These are phyloP conservation scores for Obelidium mucronatum DNA, from an alignment of 192 early-diverging fungal species.

Conservation along the genomic window DNA sequence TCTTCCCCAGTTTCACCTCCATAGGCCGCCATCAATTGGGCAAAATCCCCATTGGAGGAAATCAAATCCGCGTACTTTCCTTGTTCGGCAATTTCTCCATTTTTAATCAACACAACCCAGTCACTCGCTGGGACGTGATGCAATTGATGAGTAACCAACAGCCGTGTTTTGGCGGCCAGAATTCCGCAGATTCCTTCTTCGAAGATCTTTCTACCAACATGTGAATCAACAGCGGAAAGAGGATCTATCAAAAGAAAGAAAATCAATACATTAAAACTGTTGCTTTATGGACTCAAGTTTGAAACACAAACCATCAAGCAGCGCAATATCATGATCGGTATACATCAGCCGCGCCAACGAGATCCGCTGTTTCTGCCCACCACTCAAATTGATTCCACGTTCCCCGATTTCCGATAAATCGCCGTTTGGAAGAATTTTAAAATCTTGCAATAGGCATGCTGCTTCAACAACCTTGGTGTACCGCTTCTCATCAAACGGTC, in stretches of 20 bases:
- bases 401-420: conserved; percentile 48
- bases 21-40: conserved; percentile 42
- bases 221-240: conserved; percentile 70
- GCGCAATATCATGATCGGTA: conserved; percentile 67
- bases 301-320: conserved; percentile 68
- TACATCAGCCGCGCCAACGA: conserved; percentile 61
- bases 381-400: conserved; percentile 65
- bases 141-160: conserved; percentile 75
- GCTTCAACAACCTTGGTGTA: conserved; percentile 49
- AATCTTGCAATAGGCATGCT: conserved; percentile 48
- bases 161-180: conserved; percentile 59
- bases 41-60: conserved; percentile 37
- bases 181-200: conserved; percentile 68
- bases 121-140: conserved; percentile 64
- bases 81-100: conserved; percentile 66
- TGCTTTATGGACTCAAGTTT: background rate
- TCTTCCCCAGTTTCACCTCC: conserved; percentile 60
- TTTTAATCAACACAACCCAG: conserved; percentile 66
- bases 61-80: conserved; percentile 63
- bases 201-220: conserved; percentile 74
- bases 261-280: background rate
- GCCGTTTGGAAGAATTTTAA: conserved; percentile 39
- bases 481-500: conserved; percentile 36
- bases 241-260: conserved; percentile 66
- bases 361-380: conserved; percentile 74